Evolutionary conservation across 2,329 filamentous ascomycete species (phyloP).

Genomic region (Macrophomina phaseolina): DNA sequence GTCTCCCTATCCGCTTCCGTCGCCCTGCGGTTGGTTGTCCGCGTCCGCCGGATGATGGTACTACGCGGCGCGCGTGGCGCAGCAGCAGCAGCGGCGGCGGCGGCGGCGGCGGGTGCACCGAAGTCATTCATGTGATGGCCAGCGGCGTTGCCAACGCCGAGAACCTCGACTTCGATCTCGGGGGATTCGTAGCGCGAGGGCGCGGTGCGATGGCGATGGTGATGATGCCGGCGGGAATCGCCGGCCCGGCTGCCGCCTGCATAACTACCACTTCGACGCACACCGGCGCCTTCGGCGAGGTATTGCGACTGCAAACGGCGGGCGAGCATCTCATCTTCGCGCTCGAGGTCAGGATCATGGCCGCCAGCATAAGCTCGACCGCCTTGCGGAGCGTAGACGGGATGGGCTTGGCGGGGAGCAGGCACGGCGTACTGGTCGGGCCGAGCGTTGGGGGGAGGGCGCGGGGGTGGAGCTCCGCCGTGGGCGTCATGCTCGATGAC

Average conservation of each 20-base stretch:
- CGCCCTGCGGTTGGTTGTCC: constrained; percentile 34
- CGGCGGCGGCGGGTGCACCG: constrained; percentile 49
- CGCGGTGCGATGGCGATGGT: constrained; percentile 3
- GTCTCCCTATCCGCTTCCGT: constrained; percentile 10
- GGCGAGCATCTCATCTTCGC: constrained; percentile 57
- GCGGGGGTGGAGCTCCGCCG: constrained; percentile 41
- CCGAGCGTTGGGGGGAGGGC: constrained; percentile 24
- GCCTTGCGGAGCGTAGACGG: constrained; percentile 33
- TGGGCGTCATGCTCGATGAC: constrained; percentile 52
- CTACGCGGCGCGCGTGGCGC: constrained; percentile 4
- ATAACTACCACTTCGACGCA: no score
- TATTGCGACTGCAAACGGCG: constrained; percentile 57
- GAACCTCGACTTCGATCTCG: constrained; percentile 49
- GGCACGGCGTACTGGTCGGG: constrained; percentile 43
- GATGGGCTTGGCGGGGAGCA: constrained; percentile 32
- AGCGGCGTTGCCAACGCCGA: constrained; percentile 58
- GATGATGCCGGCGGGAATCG: constrained; percentile 32
- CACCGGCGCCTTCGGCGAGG: constrained; percentile 33
- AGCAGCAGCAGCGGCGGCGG: constrained; percentile 34
- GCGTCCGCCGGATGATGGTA: neutral
- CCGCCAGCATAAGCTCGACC: constrained; percentile 37
- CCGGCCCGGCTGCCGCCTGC: constrained; percentile 30
- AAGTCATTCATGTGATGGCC: constrained; percentile 67
- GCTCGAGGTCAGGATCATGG: constrained; percentile 42
- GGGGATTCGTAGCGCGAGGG: constrained; percentile 8